These are phyloP conservation scores for Polychaeton citri DNA, from an alignment of 2,329 filamentous ascomycete species.

Conservation along the genomic window DNA sequence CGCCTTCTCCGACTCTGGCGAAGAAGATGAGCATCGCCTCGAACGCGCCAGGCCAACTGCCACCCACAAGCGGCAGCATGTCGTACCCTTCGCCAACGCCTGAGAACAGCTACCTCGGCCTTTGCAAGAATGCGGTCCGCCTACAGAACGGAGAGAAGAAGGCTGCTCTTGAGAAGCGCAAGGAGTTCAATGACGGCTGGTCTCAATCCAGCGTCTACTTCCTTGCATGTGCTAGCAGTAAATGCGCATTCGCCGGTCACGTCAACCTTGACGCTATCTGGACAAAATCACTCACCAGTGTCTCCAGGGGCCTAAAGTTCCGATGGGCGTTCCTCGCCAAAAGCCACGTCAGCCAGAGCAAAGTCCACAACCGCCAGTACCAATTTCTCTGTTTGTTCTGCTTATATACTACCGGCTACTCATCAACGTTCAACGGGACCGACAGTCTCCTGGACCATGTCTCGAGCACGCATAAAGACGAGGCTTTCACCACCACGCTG, in stretches of 20 bases:
- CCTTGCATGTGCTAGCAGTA: slow-evolving; percentile 26
- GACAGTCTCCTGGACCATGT: slow-evolving; percentile 31
- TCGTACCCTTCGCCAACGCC: slow-evolving; percentile 14
- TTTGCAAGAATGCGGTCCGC: slow-evolving; percentile 35
- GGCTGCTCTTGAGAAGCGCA: slow-evolving; percentile 16
- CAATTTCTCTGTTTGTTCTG: slow-evolving; percentile 36
- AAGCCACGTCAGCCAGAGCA: slow-evolving; percentile 26
- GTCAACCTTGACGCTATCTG: slow-evolving; percentile 15
- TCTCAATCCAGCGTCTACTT: slow-evolving; percentile 14
- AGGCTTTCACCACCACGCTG: slow-evolving; percentile 22
- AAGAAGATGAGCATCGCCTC: not conserved
- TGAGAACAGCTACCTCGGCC: slow-evolving; percentile 23
- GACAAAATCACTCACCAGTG: slow-evolving; percentile 11
- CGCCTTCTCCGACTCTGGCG: slow-evolving; percentile 1
- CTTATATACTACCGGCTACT: slow-evolving; percentile 23
- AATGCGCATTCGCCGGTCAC: slow-evolving; percentile 31
- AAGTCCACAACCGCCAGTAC: slow-evolving; percentile 15
- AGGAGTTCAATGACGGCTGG: slow-evolving; percentile 11
- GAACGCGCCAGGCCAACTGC: not conserved
- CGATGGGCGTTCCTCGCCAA: slow-evolving; percentile 37
- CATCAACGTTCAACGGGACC: slow-evolving; percentile 26
- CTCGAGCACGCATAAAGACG: slow-evolving; percentile 18
- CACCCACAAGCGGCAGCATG: slow-evolving; percentile 4
- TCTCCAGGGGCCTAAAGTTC: slow-evolving; percentile 25
- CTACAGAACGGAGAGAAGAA: slow-evolving; percentile 21